A percentile compares a stretch with the other conserved stretches of the same genome.
Conservation (phyloP, 2,329 filamentous ascomycete species). For the Endoconidiophora laricicola region DNA sequence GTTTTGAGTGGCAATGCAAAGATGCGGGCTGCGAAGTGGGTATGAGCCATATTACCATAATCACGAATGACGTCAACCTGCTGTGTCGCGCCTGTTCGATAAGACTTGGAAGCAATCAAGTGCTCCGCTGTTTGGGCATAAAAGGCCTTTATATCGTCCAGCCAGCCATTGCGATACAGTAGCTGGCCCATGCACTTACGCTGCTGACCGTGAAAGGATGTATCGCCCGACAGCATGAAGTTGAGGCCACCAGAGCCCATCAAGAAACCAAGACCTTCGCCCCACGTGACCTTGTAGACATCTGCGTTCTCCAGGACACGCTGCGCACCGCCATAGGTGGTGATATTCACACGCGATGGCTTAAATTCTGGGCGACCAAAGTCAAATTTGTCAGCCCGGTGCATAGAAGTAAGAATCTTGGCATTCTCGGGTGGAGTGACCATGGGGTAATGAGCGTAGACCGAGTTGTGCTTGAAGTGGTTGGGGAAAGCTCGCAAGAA, state of each 20-base stretch:
- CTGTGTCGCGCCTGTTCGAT: slow-evolving; percentile 31
- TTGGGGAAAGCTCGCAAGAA: slow-evolving; percentile 60
- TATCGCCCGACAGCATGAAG: slow-evolving; percentile 40
- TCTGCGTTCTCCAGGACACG: slow-evolving; percentile 42
- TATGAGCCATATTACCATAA: slow-evolving; percentile 49
- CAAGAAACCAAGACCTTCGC: slow-evolving; percentile 43
- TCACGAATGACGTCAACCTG: slow-evolving; percentile 59
- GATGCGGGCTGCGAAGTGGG: slow-evolving; percentile 43
- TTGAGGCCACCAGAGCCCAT: slow-evolving; percentile 37
- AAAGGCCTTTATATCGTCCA: slow-evolving; percentile 45
- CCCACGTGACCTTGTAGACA: slow-evolving; percentile 50
- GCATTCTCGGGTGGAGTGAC: slow-evolving; percentile 53
- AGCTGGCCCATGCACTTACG: slow-evolving; percentile 37
- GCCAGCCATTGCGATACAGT: slow-evolving; percentile 46
- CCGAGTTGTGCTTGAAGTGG: slow-evolving; percentile 60
- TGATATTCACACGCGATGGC: slow-evolving; percentile 36
- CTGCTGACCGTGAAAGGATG: slow-evolving; percentile 30
- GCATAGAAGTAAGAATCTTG: slow-evolving; percentile 51
- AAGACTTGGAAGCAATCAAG: slow-evolving; percentile 49
- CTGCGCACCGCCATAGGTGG: slow-evolving; percentile 43
- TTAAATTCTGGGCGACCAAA: slow-evolving; percentile 43
- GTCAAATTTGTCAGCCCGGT: slow-evolving; percentile 51
- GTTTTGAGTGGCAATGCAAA: slow-evolving; percentile 55
- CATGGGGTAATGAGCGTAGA: slow-evolving; percentile 70
- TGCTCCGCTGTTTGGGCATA: slow-evolving; percentile 45